phyloP scores from a whole-genome alignment of 768 basidiomycete species.

The Tremella mesenterica region DNA sequence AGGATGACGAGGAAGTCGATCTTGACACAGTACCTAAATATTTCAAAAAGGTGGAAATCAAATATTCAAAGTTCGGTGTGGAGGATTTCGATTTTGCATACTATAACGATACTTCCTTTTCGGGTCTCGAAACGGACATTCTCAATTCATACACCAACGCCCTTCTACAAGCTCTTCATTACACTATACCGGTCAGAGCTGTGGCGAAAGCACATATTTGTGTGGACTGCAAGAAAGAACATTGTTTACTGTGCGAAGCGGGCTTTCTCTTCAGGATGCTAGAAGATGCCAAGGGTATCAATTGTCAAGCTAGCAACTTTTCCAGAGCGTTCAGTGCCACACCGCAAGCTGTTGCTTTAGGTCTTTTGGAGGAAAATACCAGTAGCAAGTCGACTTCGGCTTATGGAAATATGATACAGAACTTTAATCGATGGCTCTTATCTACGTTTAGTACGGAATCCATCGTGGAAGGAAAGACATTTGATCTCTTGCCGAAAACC shows the following conservation, averaged over 20 bases:
- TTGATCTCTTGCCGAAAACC: constrained; percentile 10
- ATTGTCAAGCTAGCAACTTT: constrained; percentile 95
- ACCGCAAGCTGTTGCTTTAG: constrained; percentile 72
- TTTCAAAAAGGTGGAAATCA: constrained; percentile 90
- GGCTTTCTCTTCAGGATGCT: constrained; percentile 93
- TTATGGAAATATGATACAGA: constrained; percentile 82
- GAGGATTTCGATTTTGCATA: constrained; percentile 99
- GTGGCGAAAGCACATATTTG: constrained; percentile 88
- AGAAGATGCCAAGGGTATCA: constrained; percentile 84
- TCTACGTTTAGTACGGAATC: constrained; percentile 61
- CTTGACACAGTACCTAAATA: constrained; percentile 55
- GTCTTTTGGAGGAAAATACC: constrained; percentile 78
- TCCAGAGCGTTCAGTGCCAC: constrained; percentile 85
- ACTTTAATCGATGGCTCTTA: constrained; percentile 86
- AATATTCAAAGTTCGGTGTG: constrained; percentile 96
- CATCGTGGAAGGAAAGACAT: constrained; percentile 24
- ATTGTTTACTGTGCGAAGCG: constrained; percentile 88
- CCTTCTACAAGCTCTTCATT: constrained; percentile 82
- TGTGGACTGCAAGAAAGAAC: constrained; percentile 75
- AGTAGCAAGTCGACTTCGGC: constrained; percentile 56
- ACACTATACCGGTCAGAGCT: constrained; percentile 62
- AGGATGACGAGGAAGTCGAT: constrained; percentile 25
- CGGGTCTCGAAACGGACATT: constrained; percentile 93
- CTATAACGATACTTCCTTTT: constrained; percentile 83
- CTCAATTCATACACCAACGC: constrained; percentile 94